Evolutionary conservation across 257 asterid genomes (phyloP), one percentile per base, ranked within the genome.

Genomic region (Lavandula angustifolia): DNA sequence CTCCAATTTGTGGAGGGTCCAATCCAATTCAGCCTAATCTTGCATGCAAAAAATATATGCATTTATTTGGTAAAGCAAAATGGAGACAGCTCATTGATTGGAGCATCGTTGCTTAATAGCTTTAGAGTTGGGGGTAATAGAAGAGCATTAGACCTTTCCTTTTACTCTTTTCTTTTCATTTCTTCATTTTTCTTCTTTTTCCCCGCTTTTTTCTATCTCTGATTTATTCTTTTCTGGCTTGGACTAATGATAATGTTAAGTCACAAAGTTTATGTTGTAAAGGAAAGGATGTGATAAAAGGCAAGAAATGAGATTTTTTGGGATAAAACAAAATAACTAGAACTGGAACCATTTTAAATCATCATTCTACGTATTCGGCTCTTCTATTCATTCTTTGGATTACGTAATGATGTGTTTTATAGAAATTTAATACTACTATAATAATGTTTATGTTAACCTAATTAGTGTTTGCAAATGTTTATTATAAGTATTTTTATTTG

Each of bases 1-100:
- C 87, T 65, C 72, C 71, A 73, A 64, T 54, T 77, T 65, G 69
- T 73, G 82, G 82, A 70, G 81, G 83, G 81, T 60, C 75, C 82
- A 40, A 60, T 64, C 6, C 10, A 2, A 11, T n/a, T 79, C 22
- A 67, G 60, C 58, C 51, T 75, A 58, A 63, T 52, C 53, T 73
- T 64, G 42, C 44, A 49, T 68, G 69, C 68, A 47, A 44, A 58
- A 31, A 16, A 67, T 33, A 50, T 55, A 35, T 47, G 22, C 54
- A 55, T 37, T 50, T 34, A n/a, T n/a, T n/a, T 62, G 33, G 18
- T 29, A 67, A 60, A 67, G 54, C 48, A 59, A 58, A 55, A 49
- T 58, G 62, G 62, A 67, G 68, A 49, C 18, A 62, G 33, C 65
- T 55, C 59, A 62, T 68, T 73, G 50, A 64, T 54, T 55, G 60